These are phyloP conservation scores for Cryptococcus floricola DNA, from an alignment of 1,284 basidiomycete species.

Conservation along the genomic window DNA sequence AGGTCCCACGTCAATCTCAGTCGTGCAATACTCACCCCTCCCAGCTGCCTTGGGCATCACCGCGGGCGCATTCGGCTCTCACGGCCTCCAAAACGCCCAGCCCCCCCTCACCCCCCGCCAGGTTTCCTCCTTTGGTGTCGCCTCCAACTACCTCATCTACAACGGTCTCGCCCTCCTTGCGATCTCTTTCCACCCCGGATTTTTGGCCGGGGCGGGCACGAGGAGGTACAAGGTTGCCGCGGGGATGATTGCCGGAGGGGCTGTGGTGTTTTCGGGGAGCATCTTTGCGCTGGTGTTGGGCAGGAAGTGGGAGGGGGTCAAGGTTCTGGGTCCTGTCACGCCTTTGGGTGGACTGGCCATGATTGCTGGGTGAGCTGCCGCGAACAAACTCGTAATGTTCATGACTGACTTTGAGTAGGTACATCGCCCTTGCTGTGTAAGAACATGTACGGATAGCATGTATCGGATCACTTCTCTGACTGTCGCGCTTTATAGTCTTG, in stretches of 20 bases:
- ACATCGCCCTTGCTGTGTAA: slow-evolving; percentile 21
- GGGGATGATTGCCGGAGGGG: slow-evolving; percentile 63
- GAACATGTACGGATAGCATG: no score
- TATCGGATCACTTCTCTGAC: no score
- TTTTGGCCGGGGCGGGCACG: slow-evolving; percentile 6
- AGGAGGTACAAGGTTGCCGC: slow-evolving; percentile 61
- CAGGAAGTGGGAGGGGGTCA: slow-evolving; percentile 55
- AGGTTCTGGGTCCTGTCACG: slow-evolving; percentile 67
- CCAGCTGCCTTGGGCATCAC: slow-evolving; percentile 46
- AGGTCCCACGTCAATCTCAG: no score
- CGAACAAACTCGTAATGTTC: not conserved
- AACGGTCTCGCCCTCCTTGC: slow-evolving; percentile 72
- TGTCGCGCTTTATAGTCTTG: no score
- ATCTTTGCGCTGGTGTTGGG: slow-evolving; percentile 64
- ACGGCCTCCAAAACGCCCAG: slow-evolving; percentile 40
- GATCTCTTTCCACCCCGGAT: slow-evolving; percentile 64
- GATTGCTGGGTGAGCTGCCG: slow-evolving; percentile 66
- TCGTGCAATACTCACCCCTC: not conserved
- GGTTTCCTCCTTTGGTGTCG: slow-evolving; percentile 40
- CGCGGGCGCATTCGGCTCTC: slow-evolving; percentile 47
- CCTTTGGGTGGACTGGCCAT: slow-evolving; percentile 68
- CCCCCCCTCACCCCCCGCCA: slow-evolving; percentile 39
- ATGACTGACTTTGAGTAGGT: slow-evolving; percentile 7
- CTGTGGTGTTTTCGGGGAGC: slow-evolving; percentile 65
- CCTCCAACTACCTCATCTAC: slow-evolving; percentile 54